Evolutionary conservation across 441 rosid genomes (phyloP), one percentile per base, ranked within the genome.

Genomic region (Omphalea diandra): DNA sequence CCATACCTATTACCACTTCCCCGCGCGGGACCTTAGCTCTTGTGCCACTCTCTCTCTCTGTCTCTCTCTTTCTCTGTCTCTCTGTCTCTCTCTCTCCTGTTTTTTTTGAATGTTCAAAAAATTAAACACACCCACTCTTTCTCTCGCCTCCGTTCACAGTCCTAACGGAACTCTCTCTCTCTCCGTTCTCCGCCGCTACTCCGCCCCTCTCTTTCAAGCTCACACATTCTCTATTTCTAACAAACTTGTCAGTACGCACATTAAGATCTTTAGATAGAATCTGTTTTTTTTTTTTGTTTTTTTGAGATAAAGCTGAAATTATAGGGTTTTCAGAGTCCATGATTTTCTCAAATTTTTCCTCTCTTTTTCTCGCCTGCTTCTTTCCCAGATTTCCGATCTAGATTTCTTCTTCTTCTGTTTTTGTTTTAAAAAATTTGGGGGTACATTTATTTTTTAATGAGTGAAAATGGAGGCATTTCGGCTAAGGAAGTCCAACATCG

Each of bases 61-160:
- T n/a, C n/a, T n/a, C n/a, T n/a, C n/a, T n/a, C n/a, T n/a, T n/a
- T n/a, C n/a, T n/a, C n/a, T n/a, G n/a, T n/a, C n/a, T n/a, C n/a
- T n/a, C n/a, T n/a, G n/a, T n/a, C n/a, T n/a, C n/a, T n/a, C n/a
- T n/a, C n/a, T n/a, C n/a, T n/a, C n/a, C 9, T 50, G 26, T 65
- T 55, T 41, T 76, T 61, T 86, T 85, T 84, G 90, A 88, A 88
- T 66, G 85, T 86, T 88, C 83, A 83, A 88, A 83, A 75, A 65
- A 12, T 12, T 22, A 41, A 31, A 24, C 59, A 35, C 41, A 15
- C 79, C 8, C 67, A 31, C 40, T 2, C 73, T 22, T 27, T 9
- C 22, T 26, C 62, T 67, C 71, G 58, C 83, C 49, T 52, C 56
- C 69, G 10, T 49, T 49, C 43, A 35, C 76, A 53, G 53, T 74